Percentiles rank a stretch among this genome's conserved stretches.
Evolutionary conservation across 2,329 filamentous ascomycete species (phyloP).

Genomic region (Alternaria gaisen): DNA sequence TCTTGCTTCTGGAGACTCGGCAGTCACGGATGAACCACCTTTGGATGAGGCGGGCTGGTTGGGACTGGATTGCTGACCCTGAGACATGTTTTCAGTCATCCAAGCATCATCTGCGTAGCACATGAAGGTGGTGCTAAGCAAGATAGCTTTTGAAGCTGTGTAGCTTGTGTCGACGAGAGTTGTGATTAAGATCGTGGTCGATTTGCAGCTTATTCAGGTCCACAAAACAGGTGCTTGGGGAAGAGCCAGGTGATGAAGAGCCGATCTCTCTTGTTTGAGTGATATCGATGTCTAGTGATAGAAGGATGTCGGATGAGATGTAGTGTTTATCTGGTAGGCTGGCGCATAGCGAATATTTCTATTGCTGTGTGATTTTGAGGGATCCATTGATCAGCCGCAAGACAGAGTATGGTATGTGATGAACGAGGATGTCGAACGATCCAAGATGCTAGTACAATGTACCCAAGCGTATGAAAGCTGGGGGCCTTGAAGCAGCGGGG

Average conservation of each 20-base stretch:
- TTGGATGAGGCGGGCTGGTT: constrained; percentile 29
- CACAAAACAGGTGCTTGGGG: not conserved
- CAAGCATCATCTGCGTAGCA: not conserved
- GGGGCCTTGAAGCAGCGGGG: constrained; percentile 25
- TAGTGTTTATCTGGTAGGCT: not conserved
- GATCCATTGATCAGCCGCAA: constrained; percentile 24
- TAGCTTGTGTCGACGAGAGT: not conserved
- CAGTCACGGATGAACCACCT: constrained; percentile 24
- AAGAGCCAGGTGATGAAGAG: not conserved
- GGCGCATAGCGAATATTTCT: constrained; percentile 30
- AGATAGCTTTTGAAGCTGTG: not conserved
- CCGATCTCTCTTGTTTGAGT: not conserved
- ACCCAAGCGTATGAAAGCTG: constrained; percentile 28
- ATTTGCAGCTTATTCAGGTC: not conserved
- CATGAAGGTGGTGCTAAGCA: not conserved
- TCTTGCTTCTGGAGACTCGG: constrained; percentile 29
- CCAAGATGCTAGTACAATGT: constrained; percentile 28
- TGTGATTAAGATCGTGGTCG: not conserved
- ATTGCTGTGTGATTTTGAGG: constrained; percentile 23
- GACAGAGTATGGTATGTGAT: constrained; percentile 12
- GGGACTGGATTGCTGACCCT: constrained; percentile 24
- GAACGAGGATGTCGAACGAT: constrained; percentile 29
- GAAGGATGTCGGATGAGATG: not conserved
- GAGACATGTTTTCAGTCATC: constrained; percentile 31
- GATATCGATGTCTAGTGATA: not conserved